Evolutionary conservation across 116 monocot species (phyloP).

Genomic region (Dioscorea cayenensis): DNA sequence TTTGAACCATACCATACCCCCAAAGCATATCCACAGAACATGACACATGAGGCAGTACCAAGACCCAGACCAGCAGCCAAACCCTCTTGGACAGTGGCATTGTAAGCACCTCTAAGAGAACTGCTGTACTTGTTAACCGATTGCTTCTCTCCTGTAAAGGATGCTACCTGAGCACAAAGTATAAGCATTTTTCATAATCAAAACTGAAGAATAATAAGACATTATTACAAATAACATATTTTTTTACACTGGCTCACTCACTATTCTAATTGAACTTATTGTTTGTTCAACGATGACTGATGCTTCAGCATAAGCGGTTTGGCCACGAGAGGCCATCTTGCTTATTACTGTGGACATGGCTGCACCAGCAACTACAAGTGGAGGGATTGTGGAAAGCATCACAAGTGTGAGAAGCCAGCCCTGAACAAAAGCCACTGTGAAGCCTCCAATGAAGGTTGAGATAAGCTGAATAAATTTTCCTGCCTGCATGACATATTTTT

Average conservation of each 20-base stretch:
- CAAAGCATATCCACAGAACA: constrained; percentile 56
- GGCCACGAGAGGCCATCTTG: constrained; percentile 28
- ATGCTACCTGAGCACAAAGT: constrained; percentile 37
- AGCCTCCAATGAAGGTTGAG: constrained; percentile 41
- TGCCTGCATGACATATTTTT: constrained; percentile 18
- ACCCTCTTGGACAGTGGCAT: constrained; percentile 42
- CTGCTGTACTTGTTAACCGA: constrained; percentile 41
- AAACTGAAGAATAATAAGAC: not conserved
- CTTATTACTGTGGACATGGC: constrained; percentile 14
- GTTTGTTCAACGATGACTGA: constrained; percentile 41
- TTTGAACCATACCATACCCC: constrained; percentile 74
- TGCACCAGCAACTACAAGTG: constrained; percentile 21
- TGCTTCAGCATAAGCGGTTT: constrained; percentile 39
- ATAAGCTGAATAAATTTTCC: constrained; percentile 46
- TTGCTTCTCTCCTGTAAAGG: constrained; percentile 66
- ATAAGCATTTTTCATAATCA: not conserved
- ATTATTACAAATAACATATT: too few relatives aligned
- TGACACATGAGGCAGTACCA: constrained; percentile 33
- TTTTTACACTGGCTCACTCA: constrained; percentile 6
- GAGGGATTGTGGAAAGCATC: constrained; percentile 35
- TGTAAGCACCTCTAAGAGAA: constrained; percentile 37
- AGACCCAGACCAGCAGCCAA: constrained; percentile 59
- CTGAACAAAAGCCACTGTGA: constrained; percentile 27
- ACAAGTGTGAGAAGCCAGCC: constrained; percentile 59
- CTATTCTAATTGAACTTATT: constrained; percentile 42